Evolutionary conservation across 2,329 filamentous ascomycete species (phyloP), one percentile per base, ranked within the genome.

Genomic region (Aschersonia sp.): DNA sequence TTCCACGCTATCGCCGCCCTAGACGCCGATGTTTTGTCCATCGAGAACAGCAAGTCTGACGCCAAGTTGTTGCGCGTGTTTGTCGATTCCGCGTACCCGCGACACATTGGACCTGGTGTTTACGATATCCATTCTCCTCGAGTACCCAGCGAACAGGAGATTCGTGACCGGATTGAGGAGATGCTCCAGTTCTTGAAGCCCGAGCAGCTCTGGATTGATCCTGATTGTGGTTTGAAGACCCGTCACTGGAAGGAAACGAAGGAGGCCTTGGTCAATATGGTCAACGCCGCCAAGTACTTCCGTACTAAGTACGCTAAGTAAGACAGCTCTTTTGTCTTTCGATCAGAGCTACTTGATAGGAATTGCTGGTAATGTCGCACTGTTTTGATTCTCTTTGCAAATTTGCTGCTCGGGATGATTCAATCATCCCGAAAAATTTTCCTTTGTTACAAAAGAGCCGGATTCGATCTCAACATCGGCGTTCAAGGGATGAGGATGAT

Each of bases 31-130:
- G 92, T 98, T 54, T 83, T 98, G 62, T 94, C 87, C 65, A 98
- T 98, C 60, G 92, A 98, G 84, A 98, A 98, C 87, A 94, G 86
- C 85, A 98, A 98, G 85, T 94, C 87, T 60, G 92, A 98, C 63
- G 92, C 92, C 66, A 98, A 98, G 85, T 83, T 98, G 58, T 85
- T 98, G 66, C 85, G 90, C 73, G 92, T 98, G 69, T 98, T 98
- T 66, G 87, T 96, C 59, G 90, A 97, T 68, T 86, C 92, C 72
- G 86, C 83, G 52, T 97, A 97, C 77, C 90, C 89, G 58, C 87
- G 90, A 63, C 90, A 98, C 79, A 98, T 98, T 60, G 92, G 92
- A 55, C 92, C 92, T 55, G 92, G 90, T 83, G 92, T 98, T 70
- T 98, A 97, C 70, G 92, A 98, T 73, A 98, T 98, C 76, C 92